Percentiles rank a stretch among this genome's conserved stretches.
These are phyloP conservation scores for Yamadazyma nakazawae DNA, from an alignment of 805 yeast genomes.

Conservation along the genomic window DNA sequence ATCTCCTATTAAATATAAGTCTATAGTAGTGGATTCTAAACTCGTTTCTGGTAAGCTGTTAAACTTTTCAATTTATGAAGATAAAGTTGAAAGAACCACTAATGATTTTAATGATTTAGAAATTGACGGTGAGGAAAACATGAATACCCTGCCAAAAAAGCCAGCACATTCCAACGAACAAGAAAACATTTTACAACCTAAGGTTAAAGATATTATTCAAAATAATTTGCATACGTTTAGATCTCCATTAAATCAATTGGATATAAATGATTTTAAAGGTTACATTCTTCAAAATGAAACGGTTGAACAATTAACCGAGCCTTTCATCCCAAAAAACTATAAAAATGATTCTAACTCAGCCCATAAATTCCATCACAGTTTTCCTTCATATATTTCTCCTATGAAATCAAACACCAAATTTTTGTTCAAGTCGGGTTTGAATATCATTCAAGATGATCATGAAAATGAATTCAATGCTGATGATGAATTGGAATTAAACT, in stretches of 20 bases:
- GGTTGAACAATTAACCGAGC: conserved; percentile 4
- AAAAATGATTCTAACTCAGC: conserved; percentile 16
- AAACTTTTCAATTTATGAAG: conserved; percentile 8
- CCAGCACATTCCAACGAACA: conserved; percentile 28
- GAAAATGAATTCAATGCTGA: conserved; percentile 15
- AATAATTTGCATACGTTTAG: conserved; percentile 4
- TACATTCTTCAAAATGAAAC: conserved; percentile 4
- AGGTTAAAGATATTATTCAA: conserved; percentile 9
- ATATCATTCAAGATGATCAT: conserved; percentile 11
- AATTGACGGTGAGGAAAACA: conserved; percentile 14
- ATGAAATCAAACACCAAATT: conserved; percentile 14
- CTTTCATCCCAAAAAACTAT: conserved; percentile 13
- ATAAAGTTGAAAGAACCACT: conserved; percentile 1
- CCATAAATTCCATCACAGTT: conserved; percentile 10
- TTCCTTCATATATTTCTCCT: conserved; percentile 16
- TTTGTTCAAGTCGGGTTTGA: conserved; percentile 11
- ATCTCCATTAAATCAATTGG: conserved; percentile 11
- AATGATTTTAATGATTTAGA: conserved; percentile 13
- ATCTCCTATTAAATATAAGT: conserved; percentile 4
- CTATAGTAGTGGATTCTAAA: not conserved
- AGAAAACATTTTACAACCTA: conserved; percentile 30
- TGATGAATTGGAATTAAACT: conserved; percentile 21
- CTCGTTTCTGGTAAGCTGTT: conserved; percentile 1
- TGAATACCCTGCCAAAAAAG: not conserved
- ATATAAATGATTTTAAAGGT: conserved; percentile 12